A percentile compares a stretch with the other conserved stretches of the same genome.
These are phyloP conservation scores for Fraxinus floribunda DNA, from an alignment of 305 asterid genomes.

Conservation along the genomic window DNA sequence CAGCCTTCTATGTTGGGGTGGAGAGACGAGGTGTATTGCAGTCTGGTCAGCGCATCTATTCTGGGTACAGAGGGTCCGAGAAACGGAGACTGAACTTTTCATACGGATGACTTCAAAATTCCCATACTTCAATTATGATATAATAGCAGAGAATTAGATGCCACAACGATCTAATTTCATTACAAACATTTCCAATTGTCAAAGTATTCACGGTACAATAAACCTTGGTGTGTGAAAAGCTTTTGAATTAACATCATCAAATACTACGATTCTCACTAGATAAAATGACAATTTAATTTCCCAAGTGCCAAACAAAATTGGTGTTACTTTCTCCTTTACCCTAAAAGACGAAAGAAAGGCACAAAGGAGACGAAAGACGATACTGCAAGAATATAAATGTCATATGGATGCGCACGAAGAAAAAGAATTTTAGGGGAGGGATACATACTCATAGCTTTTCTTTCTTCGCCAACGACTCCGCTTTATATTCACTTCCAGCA, in stretches of 20 bases:
- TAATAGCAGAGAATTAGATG: background rate
- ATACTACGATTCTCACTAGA: background rate
- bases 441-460: slow-evolving; percentile 45
- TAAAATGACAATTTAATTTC: background rate
- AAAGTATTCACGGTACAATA: slow-evolving; percentile 1
- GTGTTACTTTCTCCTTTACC: slow-evolving; percentile 23
- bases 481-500: slow-evolving; percentile 78
- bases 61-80: background rate
- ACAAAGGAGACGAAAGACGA: background rate
- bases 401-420: background rate
- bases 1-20: background rate
- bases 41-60: background rate
- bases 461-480: slow-evolving; percentile 89
- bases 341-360: slow-evolving; percentile 20
- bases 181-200: background rate
- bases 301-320: slow-evolving; percentile 44
- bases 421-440: background rate
- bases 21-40: background rate
- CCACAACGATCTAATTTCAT: slow-evolving; percentile 16
- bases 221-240: background rate
- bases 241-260: background rate
- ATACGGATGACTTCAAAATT: background rate
- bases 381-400: background rate
- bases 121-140: slow-evolving; percentile 6
- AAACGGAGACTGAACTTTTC: background rate